These are phyloP conservation scores for Penicillium goetzii DNA, from an alignment of 495 filamentous ascomycete species.

Conservation along the genomic window DNA sequence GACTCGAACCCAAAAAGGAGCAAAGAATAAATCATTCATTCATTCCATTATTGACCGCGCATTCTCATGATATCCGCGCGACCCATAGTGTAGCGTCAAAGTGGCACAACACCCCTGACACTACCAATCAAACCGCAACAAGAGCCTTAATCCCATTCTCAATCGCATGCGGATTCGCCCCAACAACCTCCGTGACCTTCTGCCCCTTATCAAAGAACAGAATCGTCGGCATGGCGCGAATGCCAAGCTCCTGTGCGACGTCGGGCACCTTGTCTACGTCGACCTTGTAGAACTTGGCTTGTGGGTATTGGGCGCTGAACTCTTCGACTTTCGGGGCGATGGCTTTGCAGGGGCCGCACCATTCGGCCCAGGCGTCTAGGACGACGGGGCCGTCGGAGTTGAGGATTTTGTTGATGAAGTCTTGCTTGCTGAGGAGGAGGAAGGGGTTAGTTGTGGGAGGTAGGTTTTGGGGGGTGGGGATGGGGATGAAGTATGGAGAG, in stretches of 20 bases:
- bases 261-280: slow-evolving; percentile 81
- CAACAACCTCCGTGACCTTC: slow-evolving; percentile 65
- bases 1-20: too few relatives aligned
- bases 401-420: slow-evolving; percentile 39
- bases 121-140: background rate
- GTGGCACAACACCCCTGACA: too few relatives aligned
- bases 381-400: slow-evolving; percentile 54
- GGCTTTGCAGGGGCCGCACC: slow-evolving; percentile 90
- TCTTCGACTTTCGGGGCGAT: slow-evolving; percentile 73
- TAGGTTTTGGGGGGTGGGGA: background rate
- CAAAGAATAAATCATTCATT: too few relatives aligned
- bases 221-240: slow-evolving; percentile 92
- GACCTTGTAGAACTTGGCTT: slow-evolving; percentile 78
- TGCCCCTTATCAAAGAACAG: slow-evolving; percentile 74
- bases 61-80: too few relatives aligned
- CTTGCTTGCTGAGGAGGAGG: slow-evolving; percentile 20
- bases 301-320: slow-evolving; percentile 56
- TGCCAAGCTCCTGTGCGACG: slow-evolving; percentile 71
- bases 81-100: too few relatives aligned
- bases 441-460: too few relatives aligned
- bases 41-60: too few relatives aligned
- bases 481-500: too few relatives aligned
- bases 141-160: slow-evolving; percentile 18
- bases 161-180: slow-evolving; percentile 60
- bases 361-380: slow-evolving; percentile 81